phyloP scores from a whole-genome alignment of 306 rosid species.

The Cicer pinnatifidum region DNA sequence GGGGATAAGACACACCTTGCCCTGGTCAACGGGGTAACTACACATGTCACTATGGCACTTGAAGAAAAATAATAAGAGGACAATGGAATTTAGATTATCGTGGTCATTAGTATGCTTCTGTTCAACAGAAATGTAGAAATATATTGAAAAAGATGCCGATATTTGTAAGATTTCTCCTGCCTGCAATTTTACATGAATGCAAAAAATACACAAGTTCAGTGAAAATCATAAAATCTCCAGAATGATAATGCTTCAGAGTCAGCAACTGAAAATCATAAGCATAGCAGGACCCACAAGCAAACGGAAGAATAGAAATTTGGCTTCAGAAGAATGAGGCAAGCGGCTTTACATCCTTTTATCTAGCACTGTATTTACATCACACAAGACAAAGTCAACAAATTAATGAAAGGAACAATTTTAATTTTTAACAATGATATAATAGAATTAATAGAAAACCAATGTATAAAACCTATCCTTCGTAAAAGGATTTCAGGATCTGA shows the following conservation, averaged over 20 bases:
- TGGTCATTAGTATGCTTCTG: constrained; percentile 16
- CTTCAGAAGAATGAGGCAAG: constrained; percentile 43
- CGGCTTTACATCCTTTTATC: constrained; percentile 43
- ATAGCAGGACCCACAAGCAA: constrained; percentile 37
- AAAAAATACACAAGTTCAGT: constrained; percentile 38
- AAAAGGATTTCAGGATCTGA: constrained; percentile 37
- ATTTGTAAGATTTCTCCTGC: constrained; percentile 40
- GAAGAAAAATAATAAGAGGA: background rate
- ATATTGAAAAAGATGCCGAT: constrained; percentile 39
- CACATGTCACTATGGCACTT: background rate
- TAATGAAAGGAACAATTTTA: constrained; percentile 7
- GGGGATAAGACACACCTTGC: background rate
- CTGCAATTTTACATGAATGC: constrained; percentile 40
- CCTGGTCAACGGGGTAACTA: background rate
- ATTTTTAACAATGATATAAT: constrained; percentile 9
- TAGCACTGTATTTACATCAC: constrained; percentile 43
- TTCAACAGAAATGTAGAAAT: constrained; percentile 34
- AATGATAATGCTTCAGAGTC: constrained; percentile 37
- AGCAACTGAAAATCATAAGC: constrained; percentile 29
- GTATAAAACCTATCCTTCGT: background rate
- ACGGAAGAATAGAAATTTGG: constrained; percentile 33
- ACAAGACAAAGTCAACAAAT: constrained; percentile 25
- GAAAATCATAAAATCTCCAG: constrained; percentile 38
- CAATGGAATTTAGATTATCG: constrained; percentile 15
- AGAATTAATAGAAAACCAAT: constrained; percentile 17